Evolutionary conservation across 495 filamentous ascomycete species (phyloP).

Genomic region (Penicillium riverlandense): DNA sequence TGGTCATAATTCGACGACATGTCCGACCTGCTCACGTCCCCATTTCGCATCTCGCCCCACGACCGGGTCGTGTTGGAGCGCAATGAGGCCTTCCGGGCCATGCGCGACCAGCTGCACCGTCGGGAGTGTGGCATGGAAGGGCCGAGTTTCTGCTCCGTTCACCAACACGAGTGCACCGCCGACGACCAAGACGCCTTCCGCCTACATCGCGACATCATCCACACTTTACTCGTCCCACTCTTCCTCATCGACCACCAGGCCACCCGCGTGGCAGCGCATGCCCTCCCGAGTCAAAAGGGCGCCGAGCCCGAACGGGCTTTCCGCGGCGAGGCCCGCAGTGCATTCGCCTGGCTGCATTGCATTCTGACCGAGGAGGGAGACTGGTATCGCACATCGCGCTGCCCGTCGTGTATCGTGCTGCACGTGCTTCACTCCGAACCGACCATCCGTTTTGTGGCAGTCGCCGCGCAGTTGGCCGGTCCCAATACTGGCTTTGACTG

Average conservation of each 20-base stretch:
- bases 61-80: constrained; percentile 30
- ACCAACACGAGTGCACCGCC: constrained; percentile 30
- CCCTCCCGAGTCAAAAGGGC: constrained; percentile 36
- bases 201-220: constrained; percentile 55
- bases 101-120: constrained; percentile 38
- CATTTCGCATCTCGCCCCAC: constrained; percentile 37
- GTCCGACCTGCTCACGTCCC: constrained; percentile 22
- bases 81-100: constrained; percentile 36
- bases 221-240: constrained; percentile 51
- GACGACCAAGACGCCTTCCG: constrained; percentile 42
- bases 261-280: constrained; percentile 38
- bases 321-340: constrained; percentile 48
- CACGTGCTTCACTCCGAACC: constrained; percentile 51
- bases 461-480: constrained; percentile 46
- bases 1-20: neutral
- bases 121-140: constrained; percentile 32
- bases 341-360: constrained; percentile 55
- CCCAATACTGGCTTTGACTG: constrained; percentile 44
- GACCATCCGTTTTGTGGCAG: constrained; percentile 50
- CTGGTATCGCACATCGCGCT: constrained; percentile 51
- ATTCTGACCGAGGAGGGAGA: constrained; percentile 51
- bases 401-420: constrained; percentile 49
- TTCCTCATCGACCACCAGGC: constrained; percentile 51
- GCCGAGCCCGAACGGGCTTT: constrained; percentile 54
- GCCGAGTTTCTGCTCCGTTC: constrained; percentile 44